These are phyloP conservation scores for Komagataella populi DNA, from an alignment of 805 yeast species.

Conservation along the genomic window DNA sequence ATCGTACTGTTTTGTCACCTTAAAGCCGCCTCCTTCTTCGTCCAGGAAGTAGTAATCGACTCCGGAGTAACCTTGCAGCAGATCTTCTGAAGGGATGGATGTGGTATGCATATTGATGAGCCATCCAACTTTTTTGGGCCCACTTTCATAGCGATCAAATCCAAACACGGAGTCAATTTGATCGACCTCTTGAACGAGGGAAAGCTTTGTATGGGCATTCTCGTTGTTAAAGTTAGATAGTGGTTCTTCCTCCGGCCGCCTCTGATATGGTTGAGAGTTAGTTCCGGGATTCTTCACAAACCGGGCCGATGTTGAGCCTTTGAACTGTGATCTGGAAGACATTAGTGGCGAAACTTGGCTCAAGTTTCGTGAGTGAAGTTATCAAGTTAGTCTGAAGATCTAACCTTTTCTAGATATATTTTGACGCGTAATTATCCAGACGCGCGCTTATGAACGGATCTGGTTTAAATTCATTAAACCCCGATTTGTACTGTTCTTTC, in stretches of 20 bases:
- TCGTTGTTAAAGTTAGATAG: neutral
- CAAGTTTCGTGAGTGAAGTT: neutral
- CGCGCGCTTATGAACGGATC: neutral
- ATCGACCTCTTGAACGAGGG: constrained; percentile 47
- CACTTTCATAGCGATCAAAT: constrained; percentile 62
- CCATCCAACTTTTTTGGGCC: constrained; percentile 78
- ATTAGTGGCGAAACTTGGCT: neutral
- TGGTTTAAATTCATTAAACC: neutral
- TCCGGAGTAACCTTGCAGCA: constrained; percentile 63
- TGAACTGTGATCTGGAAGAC: constrained; percentile 4
- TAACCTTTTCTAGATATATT: neutral
- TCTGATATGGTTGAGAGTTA: neutral
- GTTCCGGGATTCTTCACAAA: constrained; percentile 10
- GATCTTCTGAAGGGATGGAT: constrained; percentile 43
- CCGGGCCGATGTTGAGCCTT: constrained; percentile 13
- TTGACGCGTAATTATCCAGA: neutral
- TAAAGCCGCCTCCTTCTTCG: constrained; percentile 94
- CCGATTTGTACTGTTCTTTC: neutral
- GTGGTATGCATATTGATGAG: constrained; percentile 89
- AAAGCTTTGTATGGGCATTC: constrained; percentile 25
- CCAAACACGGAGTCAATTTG: constrained; percentile 77
- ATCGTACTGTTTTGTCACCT: constrained; percentile 67
- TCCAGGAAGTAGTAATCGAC: constrained; percentile 91
- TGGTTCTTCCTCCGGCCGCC: neutral
- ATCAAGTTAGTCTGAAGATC: neutral